Percentiles rank a stretch among this genome's conserved stretches.
These are phyloP conservation scores for Medicago ruthenica DNA, from an alignment of 306 rosid genomes.

Conservation along the genomic window DNA sequence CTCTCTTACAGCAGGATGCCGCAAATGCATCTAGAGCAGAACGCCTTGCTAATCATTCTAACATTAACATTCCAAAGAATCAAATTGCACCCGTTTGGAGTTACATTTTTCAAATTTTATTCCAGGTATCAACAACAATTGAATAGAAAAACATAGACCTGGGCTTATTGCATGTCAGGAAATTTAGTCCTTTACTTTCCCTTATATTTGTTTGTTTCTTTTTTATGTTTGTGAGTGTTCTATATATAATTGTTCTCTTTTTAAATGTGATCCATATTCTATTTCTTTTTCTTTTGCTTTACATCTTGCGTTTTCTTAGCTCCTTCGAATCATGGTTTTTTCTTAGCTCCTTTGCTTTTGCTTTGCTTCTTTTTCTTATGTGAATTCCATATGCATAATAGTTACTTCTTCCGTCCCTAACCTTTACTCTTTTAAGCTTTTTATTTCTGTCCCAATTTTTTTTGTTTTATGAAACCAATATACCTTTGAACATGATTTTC, in stretches of 20 bases:
- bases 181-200: conserved; percentile 24
- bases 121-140: conserved; percentile 56
- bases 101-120: conserved; percentile 52
- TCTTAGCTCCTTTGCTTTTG: conserved; percentile 25
- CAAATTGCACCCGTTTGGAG: conserved; percentile 46
- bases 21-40: conserved; percentile 41
- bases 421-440: neutral
- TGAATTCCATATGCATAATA: conserved; percentile 5
- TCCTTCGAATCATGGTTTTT: conserved; percentile 25
- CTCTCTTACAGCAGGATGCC: conserved; percentile 55
- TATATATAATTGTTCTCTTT: conserved; percentile 20
- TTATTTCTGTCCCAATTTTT: neutral
- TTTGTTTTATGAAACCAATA: neutral
- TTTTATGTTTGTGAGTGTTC: neutral
- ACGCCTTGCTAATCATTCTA: conserved; percentile 39
- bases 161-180: neutral
- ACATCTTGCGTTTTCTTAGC: conserved; percentile 12
- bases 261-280: conserved; percentile 3
- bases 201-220: conserved; percentile 17
- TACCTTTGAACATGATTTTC: neutral
- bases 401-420: neutral
- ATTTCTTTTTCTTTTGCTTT: conserved; percentile 5
- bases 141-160: conserved; percentile 7
- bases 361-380: conserved; percentile 4
- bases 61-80: conserved; percentile 19